These are phyloP conservation scores for Cutaneotrichosporon mucoides DNA, from an alignment of 1,284 basidiomycete genomes.

Conservation along the genomic window DNA sequence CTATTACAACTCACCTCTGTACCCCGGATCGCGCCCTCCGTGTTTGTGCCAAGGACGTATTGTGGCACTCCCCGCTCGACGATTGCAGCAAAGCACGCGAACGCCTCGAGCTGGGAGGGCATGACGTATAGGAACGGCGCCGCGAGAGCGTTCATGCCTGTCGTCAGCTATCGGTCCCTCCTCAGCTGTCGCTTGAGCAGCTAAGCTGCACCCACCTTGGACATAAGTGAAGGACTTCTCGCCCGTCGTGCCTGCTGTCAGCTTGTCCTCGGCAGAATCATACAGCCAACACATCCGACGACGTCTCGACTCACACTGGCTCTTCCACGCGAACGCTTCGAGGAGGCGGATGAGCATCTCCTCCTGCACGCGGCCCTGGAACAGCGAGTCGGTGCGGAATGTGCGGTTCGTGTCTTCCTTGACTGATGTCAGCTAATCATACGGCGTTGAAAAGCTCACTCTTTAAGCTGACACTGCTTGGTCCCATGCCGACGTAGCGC, in stretches of 20 bases:
- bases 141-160: conserved; percentile 91
- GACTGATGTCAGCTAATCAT: conserved; percentile 42
- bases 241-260: background rate
- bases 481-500: conserved; percentile 73
- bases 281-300: no score
- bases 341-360: conserved; percentile 92
- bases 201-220: conserved; percentile 55
- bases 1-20: conserved; percentile 62
- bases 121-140: conserved; percentile 95
- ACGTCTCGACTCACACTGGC: conserved; percentile 64
- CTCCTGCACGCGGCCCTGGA: conserved; percentile 90
- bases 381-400: conserved; percentile 87
- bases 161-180: no score
- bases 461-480: conserved; percentile 82
- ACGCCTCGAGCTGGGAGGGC: conserved; percentile 93
- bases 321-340: conserved; percentile 96
- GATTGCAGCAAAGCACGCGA: conserved; percentile 89
- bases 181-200: no score
- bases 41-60: conserved; percentile 87
- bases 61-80: conserved; percentile 89
- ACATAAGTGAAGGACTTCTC: conserved; percentile 63
- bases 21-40: conserved; percentile 90
- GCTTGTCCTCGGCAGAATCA: conserved; percentile 8
- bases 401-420: conserved; percentile 65
- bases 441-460: conserved; percentile 54